A percentile compares a stretch with the other conserved stretches of the same genome.
Evolutionary conservation across 768 basidiomycete genomes (phyloP).

Genomic region (Gloeopeniophorella convolvens): DNA sequence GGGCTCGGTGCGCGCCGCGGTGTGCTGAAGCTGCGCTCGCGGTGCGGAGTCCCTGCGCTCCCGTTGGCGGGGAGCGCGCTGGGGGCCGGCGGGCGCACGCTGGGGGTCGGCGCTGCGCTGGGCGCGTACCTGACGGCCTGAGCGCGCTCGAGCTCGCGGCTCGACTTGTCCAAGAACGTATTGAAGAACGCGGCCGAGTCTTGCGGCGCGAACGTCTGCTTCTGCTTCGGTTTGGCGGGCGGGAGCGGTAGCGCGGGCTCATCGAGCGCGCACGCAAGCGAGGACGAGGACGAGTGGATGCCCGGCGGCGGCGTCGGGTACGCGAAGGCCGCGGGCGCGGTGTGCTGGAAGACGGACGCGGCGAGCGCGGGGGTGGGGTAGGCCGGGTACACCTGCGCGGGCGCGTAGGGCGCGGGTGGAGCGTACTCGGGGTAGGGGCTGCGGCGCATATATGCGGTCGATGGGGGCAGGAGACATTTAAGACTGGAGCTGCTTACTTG

Average conservation of each 20-base stretch:
- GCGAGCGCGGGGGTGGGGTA: constrained; percentile 55
- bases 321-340: constrained; percentile 48
- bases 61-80: constrained; percentile 13
- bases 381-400: constrained; percentile 38
- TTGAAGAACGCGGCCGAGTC: constrained; percentile 64
- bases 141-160: constrained; percentile 34
- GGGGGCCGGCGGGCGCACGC: constrained; percentile 20
- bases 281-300: constrained; percentile 62
- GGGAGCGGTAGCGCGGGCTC: constrained; percentile 31
- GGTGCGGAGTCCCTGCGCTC: too few species aligned
- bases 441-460: constrained; percentile 20
- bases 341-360: constrained; percentile 58
- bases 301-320: constrained; percentile 69
- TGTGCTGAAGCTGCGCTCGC: constrained; percentile 26
- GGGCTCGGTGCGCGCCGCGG: constrained; percentile 25
- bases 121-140: constrained; percentile 24
- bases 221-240: too few species aligned
- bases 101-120: constrained; percentile 23
- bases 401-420: constrained; percentile 37
- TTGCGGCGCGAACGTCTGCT: constrained; percentile 39
- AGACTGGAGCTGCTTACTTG: too few species aligned
- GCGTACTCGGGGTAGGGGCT: constrained; percentile 28
- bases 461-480: too few species aligned
- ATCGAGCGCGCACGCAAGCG: constrained; percentile 69
- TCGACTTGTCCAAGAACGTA: constrained; percentile 54